Conservation (phyloP, 306 rosid genomes). For the Mucuna pruriens region DNA sequence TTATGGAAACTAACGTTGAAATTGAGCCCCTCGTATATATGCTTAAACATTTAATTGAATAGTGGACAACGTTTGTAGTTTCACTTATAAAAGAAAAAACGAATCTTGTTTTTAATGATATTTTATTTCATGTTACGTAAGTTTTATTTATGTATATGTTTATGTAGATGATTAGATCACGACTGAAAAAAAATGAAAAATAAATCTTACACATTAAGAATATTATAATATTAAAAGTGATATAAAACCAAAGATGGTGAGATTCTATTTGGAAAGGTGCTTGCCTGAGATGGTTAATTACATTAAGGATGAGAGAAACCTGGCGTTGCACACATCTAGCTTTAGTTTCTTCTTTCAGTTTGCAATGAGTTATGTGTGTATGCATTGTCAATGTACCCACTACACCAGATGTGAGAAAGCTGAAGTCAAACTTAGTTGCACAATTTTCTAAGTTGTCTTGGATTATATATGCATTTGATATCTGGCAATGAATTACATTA, state of each 20-base stretch:
- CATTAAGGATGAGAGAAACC: neutral
- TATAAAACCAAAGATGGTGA: neutral
- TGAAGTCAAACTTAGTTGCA: slow-evolving; percentile 22
- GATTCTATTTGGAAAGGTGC: neutral
- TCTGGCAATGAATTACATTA: too few relatives aligned
- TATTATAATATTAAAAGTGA: neutral
- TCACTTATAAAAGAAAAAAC: neutral
- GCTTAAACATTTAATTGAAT: neutral
- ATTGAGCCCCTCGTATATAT: too few relatives aligned
- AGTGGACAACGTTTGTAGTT: neutral
- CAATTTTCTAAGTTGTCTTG: neutral
- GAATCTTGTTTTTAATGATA: neutral
- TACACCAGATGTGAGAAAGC: neutral
- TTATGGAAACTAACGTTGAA: too few relatives aligned
- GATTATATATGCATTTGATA: too few relatives aligned
- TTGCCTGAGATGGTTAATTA: neutral
- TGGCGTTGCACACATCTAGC: neutral
- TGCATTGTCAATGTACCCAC: neutral
- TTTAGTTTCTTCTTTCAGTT: neutral
- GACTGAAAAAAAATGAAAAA: neutral
- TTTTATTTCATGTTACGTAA: neutral
- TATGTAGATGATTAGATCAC: too few relatives aligned
- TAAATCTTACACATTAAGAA: neutral
- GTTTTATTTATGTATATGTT: neutral
- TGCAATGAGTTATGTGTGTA: neutral